phyloP scores from a whole-genome alignment of 2,329 filamentous ascomycete species.

The Ambrosiella xylebori region DNA sequence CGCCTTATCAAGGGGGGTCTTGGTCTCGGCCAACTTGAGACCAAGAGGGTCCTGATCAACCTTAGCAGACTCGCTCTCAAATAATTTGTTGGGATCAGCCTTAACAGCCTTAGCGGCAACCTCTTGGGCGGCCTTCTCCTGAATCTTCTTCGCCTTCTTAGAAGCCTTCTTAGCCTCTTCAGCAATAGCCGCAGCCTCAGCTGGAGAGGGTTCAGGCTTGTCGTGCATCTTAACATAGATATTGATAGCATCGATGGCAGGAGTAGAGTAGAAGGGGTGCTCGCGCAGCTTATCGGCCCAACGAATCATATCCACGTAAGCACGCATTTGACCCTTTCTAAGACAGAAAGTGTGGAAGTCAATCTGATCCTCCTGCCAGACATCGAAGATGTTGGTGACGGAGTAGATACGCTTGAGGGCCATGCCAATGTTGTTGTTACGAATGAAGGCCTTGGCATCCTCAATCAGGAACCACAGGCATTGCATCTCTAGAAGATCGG shows the following conservation, averaged over 20 bases:
- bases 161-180: constrained; percentile 69
- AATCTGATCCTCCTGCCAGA: constrained; percentile 97
- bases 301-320: constrained; percentile 88
- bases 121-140: constrained; percentile 47
- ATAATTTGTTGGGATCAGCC: constrained; percentile 67
- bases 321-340: constrained; percentile 87
- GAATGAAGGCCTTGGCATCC: constrained; percentile 75
- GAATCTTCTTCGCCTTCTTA: constrained; percentile 77
- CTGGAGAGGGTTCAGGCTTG: constrained; percentile 38
- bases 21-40: constrained; percentile 59
- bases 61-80: constrained; percentile 56
- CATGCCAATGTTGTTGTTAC: constrained; percentile 65
- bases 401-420: constrained; percentile 85
- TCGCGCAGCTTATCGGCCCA: constrained; percentile 89
- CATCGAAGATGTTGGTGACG: constrained; percentile 82
- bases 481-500: constrained; percentile 93
- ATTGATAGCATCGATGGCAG: constrained; percentile 63
- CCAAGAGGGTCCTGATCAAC: constrained; percentile 81
- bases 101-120: constrained; percentile 63
- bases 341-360: constrained; percentile 97
- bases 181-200: constrained; percentile 36
- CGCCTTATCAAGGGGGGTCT: constrained; percentile 67
- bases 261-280: constrained; percentile 81
- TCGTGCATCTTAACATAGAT: constrained; percentile 69
- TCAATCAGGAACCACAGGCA: constrained; percentile 95